Conservation (phyloP, 768 basidiomycete species). For the Gymnopilus junonius region DNA sequence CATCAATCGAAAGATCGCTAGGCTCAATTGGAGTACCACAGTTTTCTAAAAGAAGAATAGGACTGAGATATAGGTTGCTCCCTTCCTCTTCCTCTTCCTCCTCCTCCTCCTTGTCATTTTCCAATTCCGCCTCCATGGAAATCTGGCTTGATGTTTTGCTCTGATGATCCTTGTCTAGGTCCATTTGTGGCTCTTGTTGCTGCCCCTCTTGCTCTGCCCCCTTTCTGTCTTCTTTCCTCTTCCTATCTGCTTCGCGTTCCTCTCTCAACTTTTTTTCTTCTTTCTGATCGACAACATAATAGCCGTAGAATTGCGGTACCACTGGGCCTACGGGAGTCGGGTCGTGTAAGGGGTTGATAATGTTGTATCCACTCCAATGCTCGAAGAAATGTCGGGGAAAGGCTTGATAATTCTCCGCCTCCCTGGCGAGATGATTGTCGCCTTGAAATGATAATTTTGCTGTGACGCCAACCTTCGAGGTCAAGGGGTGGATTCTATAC, state of each 20-base stretch:
- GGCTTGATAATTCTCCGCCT: conserved; percentile 47
- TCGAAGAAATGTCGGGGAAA: conserved; percentile 52
- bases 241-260: neutral
- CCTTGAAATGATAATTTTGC: conserved; percentile 46
- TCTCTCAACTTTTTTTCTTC: conserved; percentile 5
- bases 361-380: conserved; percentile 54
- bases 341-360: conserved; percentile 43
- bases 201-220: neutral
- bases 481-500: conserved; percentile 32
- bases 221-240: neutral
- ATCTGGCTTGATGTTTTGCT: neutral
- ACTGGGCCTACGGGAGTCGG: conserved; percentile 54
- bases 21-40: conserved; percentile 36
- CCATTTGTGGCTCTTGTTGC: neutral
- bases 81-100: conserved; percentile 2
- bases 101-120: neutral
- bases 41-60: conserved; percentile 45
- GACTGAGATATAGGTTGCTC: conserved; percentile 31
- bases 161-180: neutral
- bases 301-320: conserved; percentile 69
- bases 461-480: conserved; percentile 42
- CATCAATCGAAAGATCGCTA: conserved; percentile 33
- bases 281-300: conserved; percentile 42
- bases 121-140: neutral
- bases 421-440: conserved; percentile 42